phyloP scores from a whole-genome alignment of 2,329 filamentous ascomycete genomes.

The Colletotrichum scovillei region DNA sequence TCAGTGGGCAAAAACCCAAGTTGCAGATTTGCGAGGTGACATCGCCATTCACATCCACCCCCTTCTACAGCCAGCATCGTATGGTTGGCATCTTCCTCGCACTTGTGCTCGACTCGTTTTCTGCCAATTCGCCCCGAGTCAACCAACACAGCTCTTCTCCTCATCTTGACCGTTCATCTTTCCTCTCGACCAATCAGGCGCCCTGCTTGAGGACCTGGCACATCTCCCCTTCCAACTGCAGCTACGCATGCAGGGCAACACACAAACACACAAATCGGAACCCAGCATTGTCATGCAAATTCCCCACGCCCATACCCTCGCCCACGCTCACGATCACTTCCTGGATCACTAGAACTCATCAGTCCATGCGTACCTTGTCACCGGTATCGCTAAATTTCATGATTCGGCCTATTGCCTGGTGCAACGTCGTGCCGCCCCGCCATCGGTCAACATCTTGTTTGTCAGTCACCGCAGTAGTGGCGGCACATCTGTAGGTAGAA shows the following conservation, averaged over 20 bases:
- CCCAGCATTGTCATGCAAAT: constrained; percentile 17
- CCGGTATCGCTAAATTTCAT: background rate
- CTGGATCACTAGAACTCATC: background rate
- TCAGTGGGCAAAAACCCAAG: background rate
- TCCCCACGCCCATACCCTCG: constrained; percentile 7
- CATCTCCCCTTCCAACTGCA: constrained; percentile 23
- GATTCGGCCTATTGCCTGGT: background rate
- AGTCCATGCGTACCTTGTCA: background rate
- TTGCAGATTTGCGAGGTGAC: background rate
- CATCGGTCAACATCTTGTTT: background rate
- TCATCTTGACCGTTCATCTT: background rate
- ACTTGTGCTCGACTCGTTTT: background rate
- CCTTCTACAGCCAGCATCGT: background rate
- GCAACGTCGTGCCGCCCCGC: constrained; percentile 3
- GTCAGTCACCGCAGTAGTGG: background rate
- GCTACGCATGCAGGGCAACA: constrained; percentile 23
- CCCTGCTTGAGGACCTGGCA: background rate
- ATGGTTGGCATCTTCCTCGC: background rate
- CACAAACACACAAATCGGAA: constrained; percentile 20
- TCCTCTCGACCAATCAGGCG: constrained; percentile 21
- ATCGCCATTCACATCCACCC: background rate
- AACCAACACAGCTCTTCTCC: background rate
- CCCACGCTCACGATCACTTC: constrained; percentile 1
- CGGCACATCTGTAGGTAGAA: background rate
- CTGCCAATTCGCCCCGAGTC: background rate